Percentiles rank a stretch among this genome's conserved stretches.
Conservation (phyloP, 441 rosid genomes). For the Gossypium gossypioides region DNA sequence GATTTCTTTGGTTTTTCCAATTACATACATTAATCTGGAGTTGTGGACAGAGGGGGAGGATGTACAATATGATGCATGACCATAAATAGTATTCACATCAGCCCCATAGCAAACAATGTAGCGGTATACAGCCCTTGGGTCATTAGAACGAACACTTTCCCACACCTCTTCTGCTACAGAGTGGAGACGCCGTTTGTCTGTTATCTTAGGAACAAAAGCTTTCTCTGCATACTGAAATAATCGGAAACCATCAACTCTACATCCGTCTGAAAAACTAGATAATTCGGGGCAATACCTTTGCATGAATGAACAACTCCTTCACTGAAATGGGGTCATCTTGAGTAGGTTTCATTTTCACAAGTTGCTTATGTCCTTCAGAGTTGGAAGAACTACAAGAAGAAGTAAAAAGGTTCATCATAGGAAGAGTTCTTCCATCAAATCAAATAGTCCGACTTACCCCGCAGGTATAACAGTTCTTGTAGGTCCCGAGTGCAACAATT, state of each 20-base stretch:
- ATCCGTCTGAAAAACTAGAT: background rate
- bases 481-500: slow-evolving; percentile 42
- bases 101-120: slow-evolving; percentile 63
- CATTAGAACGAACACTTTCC: slow-evolving; percentile 68
- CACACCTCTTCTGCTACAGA: slow-evolving; percentile 50
- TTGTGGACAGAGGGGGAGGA: slow-evolving; percentile 29
- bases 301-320: slow-evolving; percentile 85
- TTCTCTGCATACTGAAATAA: slow-evolving; percentile 72
- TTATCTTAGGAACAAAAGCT: slow-evolving; percentile 47
- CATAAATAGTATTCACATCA: slow-evolving; percentile 55
- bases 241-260: slow-evolving; percentile 12
- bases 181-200: slow-evolving; percentile 38
- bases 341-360: slow-evolving; percentile 58
- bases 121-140: slow-evolving; percentile 75
- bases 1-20: slow-evolving; percentile 25
- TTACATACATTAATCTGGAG: slow-evolving; percentile 37
- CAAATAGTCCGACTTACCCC: slow-evolving; percentile 38
- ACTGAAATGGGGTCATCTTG: slow-evolving; percentile 58
- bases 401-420: slow-evolving; percentile 18
- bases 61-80: slow-evolving; percentile 51
- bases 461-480: slow-evolving; percentile 30
- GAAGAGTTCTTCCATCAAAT: slow-evolving; percentile 4
- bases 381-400: slow-evolving; percentile 36
- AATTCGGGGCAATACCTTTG: slow-evolving; percentile 48
- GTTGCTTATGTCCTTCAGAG: slow-evolving; percentile 39